Evolutionary conservation across 768 basidiomycete genomes (phyloP).

Genomic region (Scleroderma citrinum): DNA sequence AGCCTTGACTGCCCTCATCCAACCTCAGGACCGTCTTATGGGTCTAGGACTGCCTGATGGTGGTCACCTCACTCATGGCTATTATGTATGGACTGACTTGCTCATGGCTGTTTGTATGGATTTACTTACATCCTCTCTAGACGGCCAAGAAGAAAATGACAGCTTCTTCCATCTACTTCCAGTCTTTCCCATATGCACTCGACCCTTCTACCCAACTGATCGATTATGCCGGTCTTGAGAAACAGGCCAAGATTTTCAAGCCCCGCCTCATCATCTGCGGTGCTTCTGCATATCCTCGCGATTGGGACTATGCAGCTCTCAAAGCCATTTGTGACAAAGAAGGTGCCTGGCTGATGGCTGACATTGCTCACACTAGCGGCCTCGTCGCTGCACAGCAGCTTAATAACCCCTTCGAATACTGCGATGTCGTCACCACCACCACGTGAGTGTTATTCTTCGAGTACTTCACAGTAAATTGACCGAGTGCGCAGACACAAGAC

Average conservation of each 20-base stretch:
- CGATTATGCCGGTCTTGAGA: conserved; percentile 76
- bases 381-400: conserved; percentile 90
- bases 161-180: conserved; percentile 99
- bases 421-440: conserved; percentile 97
- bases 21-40: conserved; percentile 98
- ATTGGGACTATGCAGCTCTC: conserved; percentile 91
- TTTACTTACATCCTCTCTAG: conserved; percentile 31
- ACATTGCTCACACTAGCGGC: conserved; percentile 97
- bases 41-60: conserved; percentile 97
- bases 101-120: background rate
- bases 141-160: conserved; percentile 99
- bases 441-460: conserved; percentile 49
- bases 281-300: conserved; percentile 96
- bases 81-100: conserved; percentile 59
- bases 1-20: conserved; percentile 89
- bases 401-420: conserved; percentile 88
- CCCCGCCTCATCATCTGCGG: conserved; percentile 94
- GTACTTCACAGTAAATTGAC: background rate
- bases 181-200: conserved; percentile 90
- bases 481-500: conserved; percentile 79
- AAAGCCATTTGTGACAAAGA: conserved; percentile 79
- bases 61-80: conserved; percentile 95
- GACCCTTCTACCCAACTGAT: conserved; percentile 80
- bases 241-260: conserved; percentile 92
- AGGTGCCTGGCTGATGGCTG: conserved; percentile 90